Conservation (phyloP, 2,329 filamentous ascomycete species). For the Aureobasidium pullulans region DNA sequence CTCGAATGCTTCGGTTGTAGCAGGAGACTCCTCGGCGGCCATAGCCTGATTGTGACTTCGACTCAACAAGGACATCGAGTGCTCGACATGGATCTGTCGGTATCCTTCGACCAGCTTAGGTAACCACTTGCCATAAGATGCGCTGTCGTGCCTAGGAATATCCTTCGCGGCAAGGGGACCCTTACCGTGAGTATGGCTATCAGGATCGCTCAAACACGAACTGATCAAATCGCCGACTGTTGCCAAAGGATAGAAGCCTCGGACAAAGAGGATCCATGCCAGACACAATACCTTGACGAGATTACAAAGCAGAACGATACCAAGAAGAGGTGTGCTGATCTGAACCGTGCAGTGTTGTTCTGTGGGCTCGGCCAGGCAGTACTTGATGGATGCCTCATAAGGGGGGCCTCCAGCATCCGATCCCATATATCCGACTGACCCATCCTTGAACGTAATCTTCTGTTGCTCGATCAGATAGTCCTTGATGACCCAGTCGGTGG, state of each 20-base stretch:
- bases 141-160: background rate
- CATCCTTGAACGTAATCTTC: background rate
- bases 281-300: background rate
- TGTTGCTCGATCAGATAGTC: background rate
- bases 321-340: background rate
- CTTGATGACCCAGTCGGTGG: background rate
- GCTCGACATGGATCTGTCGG: background rate
- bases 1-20: background rate
- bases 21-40: no score
- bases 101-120: background rate
- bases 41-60: background rate
- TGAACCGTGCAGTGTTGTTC: background rate
- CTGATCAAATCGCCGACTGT: conserved; percentile 17
- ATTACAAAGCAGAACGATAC: background rate
- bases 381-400: background rate
- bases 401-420: background rate
- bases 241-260: conserved; percentile 6
- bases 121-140: background rate
- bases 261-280: background rate
- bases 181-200: background rate
- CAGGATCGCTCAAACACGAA: background rate
- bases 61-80: background rate
- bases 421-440: background rate
- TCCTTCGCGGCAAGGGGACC: background rate
- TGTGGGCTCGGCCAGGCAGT: background rate